Evolutionary conservation across 1,139 yeast genomes (phyloP).

Genomic region (Entelexis paramagnoliae): DNA sequence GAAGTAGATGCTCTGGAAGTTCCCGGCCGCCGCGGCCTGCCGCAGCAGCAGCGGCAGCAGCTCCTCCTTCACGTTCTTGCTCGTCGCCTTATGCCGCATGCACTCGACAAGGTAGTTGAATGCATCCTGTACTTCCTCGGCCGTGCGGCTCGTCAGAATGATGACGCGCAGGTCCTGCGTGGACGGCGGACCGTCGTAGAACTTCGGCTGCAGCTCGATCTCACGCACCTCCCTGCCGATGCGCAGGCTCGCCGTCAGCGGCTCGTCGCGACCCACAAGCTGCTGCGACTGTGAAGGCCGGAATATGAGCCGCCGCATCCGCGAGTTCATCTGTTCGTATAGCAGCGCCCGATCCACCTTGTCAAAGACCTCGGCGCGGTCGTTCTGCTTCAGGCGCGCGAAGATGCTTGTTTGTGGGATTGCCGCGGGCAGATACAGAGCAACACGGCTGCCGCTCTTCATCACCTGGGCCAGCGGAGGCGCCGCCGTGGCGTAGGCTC

Average conservation of each 20-base stretch:
- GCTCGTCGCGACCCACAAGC: constrained; percentile 23
- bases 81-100: constrained; percentile 13
- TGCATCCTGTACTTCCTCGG: constrained; percentile 21
- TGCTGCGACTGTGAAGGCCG: constrained; percentile 26
- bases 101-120: constrained; percentile 19
- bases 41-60: constrained; percentile 23
- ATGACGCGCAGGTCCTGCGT: constrained; percentile 22
- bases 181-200: constrained; percentile 27
- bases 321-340: constrained; percentile 19
- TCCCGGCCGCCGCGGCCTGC: constrained; percentile 23
- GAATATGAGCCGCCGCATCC: constrained; percentile 26
- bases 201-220: constrained; percentile 23
- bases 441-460: not conserved
- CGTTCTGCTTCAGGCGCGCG: constrained; percentile 11
- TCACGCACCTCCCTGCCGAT: constrained; percentile 4
- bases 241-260: constrained; percentile 12
- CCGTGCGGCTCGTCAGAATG: constrained; percentile 16
- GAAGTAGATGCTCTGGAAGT: constrained; percentile 14
- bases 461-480: not conserved
- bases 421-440: constrained; percentile 10
- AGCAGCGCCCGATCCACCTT: constrained; percentile 21
- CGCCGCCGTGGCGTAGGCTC: not conserved
- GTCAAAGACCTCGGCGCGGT: constrained; percentile 11
- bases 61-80: constrained; percentile 18
- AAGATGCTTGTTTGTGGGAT: constrained; percentile 8